These are phyloP conservation scores for Cryptococcus neoformans DNA, from an alignment of 1,284 basidiomycete species.

Conservation along the genomic window DNA sequence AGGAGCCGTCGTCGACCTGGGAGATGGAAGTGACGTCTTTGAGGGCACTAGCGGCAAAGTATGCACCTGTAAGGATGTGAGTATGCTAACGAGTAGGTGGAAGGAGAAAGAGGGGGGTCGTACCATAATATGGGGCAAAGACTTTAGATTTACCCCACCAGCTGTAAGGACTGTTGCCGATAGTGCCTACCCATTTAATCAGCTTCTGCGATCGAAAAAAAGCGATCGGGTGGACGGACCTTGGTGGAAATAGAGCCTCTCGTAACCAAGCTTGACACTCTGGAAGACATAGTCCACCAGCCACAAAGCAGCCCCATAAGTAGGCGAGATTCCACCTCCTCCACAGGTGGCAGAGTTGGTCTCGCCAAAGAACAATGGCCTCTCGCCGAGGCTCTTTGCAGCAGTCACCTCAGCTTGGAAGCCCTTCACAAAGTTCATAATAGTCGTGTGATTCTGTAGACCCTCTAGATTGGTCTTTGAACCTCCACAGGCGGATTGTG, in stretches of 20 bases:
- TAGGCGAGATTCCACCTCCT: slow-evolving; percentile 53
- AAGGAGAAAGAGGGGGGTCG: slow-evolving; percentile 44
- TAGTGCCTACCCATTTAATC: neutral
- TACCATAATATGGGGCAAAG: slow-evolving; percentile 52
- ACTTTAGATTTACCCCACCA: slow-evolving; percentile 26
- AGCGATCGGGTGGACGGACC: slow-evolving; percentile 26
- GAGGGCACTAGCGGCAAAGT: slow-evolving; percentile 46
- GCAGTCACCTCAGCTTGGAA: slow-evolving; percentile 50
- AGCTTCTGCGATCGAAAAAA: neutral
- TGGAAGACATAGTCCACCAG: slow-evolving; percentile 54
- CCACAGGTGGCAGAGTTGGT: slow-evolving; percentile 56
- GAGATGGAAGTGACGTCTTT: slow-evolving; percentile 36
- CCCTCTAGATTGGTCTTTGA: slow-evolving; percentile 49
- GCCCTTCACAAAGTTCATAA: slow-evolving; percentile 49
- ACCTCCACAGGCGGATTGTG: slow-evolving; percentile 53
- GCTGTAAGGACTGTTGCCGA: slow-evolving; percentile 12
- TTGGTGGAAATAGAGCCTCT: slow-evolving; percentile 54
- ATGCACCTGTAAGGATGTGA: slow-evolving; percentile 3
- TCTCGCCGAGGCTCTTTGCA: slow-evolving; percentile 40
- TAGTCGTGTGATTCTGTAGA: slow-evolving; percentile 52
- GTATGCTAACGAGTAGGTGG: neutral
- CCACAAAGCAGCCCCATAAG: slow-evolving; percentile 54
- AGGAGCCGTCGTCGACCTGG: slow-evolving; percentile 49
- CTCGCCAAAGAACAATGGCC: slow-evolving; percentile 52
- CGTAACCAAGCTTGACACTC: slow-evolving; percentile 49